Percentiles rank a stretch among this genome's conserved stretches.
Evolutionary conservation across 257 asterid genomes (phyloP).

Genomic region (Solanum stenotomum): DNA sequence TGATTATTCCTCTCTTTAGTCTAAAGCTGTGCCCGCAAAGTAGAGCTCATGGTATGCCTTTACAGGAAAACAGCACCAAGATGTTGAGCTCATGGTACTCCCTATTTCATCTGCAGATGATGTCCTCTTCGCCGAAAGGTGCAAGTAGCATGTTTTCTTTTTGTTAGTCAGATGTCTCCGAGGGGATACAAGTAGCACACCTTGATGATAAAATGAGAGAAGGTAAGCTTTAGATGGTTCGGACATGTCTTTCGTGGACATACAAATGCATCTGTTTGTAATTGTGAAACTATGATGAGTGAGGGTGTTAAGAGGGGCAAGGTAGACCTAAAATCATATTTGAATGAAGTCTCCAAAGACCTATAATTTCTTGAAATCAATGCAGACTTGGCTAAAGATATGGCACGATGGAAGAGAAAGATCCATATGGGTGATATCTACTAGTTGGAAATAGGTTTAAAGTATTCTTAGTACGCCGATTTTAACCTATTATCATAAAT

Average conservation of each 20-base stretch:
- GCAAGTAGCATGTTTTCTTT: not conserved
- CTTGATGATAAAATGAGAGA: not conserved
- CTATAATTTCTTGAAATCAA: not conserved
- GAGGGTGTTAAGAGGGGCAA: not conserved
- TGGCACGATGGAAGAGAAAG: not conserved
- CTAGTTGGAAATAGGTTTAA: not conserved
- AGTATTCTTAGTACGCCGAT: not conserved
- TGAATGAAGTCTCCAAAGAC: not conserved
- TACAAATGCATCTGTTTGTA: not conserved
- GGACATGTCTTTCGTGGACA: not conserved
- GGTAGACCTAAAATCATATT: not conserved
- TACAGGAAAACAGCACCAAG: not conserved
- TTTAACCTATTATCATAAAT: not conserved
- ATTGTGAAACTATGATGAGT: not conserved
- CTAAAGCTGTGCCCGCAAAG: not conserved
- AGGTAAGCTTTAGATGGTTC: not conserved
- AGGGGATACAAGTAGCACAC: not conserved
- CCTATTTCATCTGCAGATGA: not conserved
- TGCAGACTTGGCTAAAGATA: not conserved
- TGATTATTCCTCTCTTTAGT: not conserved
- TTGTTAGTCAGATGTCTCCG: not conserved
- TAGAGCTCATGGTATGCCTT: not conserved
- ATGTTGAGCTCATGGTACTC: not conserved
- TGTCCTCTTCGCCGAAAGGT: not conserved
- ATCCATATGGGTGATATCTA: not conserved